Conservation (phyloP, 192 early-diverging fungal species). For the Backusella tuberculispora region DNA sequence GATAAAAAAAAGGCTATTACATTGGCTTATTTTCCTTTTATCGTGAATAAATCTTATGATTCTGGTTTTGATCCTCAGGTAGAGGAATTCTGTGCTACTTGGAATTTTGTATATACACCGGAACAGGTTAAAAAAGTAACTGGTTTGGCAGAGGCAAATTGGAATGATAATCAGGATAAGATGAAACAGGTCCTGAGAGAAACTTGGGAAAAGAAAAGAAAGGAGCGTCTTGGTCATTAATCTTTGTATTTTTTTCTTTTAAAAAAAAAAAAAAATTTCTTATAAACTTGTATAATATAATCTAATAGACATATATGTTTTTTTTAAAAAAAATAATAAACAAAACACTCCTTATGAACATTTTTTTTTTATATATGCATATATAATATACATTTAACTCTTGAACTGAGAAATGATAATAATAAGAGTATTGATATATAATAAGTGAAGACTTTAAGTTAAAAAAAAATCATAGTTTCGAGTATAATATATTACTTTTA, state of each 20-base stretch:
- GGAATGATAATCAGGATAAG: conserved; percentile 54
- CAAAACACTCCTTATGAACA: no score
- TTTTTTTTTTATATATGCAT: no score
- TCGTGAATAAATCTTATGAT: conserved; percentile 55
- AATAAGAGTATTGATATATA: no score
- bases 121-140: conserved; percentile 66
- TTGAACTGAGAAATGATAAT: no score
- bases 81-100: conserved; percentile 66
- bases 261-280: not conserved
- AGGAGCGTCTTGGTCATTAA: conserved; percentile 9
- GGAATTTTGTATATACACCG: conserved; percentile 68
- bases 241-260: not conserved
- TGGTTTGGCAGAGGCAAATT: conserved; percentile 61
- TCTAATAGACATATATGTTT: not conserved
- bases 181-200: conserved; percentile 49
- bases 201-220: conserved; percentile 53
- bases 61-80: conserved; percentile 66
- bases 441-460: no score
- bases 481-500: no score
- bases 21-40: conserved; percentile 69
- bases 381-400: no score
- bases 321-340: no score
- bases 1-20: conserved; percentile 41
- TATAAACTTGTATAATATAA: not conserved
- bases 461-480: no score